Conservation (phyloP, 371 early-diverging fungal species). For the Phascolomyces articulosus region DNA sequence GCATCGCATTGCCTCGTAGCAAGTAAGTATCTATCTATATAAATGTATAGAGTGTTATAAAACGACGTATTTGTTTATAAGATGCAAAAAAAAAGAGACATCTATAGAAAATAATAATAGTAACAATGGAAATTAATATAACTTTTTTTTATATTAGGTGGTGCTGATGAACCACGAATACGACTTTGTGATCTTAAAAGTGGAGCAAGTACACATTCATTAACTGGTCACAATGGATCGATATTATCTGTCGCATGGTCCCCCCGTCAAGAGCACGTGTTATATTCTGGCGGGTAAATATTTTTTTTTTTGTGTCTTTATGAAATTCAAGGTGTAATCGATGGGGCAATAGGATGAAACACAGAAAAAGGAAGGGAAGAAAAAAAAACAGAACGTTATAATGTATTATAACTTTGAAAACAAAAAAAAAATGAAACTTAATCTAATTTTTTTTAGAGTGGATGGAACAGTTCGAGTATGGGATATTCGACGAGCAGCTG, state of each 20-base stretch:
- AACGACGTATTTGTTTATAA: no score
- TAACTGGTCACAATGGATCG: conserved; percentile 76
- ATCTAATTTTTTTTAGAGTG: conserved; percentile 32
- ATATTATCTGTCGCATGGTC: conserved; percentile 83
- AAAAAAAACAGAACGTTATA: not conserved
- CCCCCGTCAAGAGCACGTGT: conserved; percentile 69
- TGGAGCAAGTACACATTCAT: conserved; percentile 76
- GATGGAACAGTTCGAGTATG: conserved; percentile 76
- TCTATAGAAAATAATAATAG: no score
- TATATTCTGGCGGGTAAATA: conserved; percentile 82
- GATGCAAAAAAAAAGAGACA: no score
- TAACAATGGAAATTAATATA: no score
- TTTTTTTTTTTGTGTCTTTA: not conserved
- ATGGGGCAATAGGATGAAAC: no score
- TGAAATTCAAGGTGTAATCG: not conserved
- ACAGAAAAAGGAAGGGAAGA: no score
- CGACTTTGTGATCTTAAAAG: conserved; percentile 81
- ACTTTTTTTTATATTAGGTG: conserved; percentile 32
- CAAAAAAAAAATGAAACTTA: no score
- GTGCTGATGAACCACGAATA: conserved; percentile 69
- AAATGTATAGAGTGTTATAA: no score
- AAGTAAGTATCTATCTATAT: conserved; percentile 46
- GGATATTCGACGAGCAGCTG: conserved; percentile 80
- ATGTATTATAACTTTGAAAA: no score
- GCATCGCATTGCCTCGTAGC: conserved; percentile 82